Percentiles rank a stretch among this genome's conserved stretches.
phyloP scores from a whole-genome alignment of 1,139 yeast species.

The Chernovozyma sophiae-reginae region DNA sequence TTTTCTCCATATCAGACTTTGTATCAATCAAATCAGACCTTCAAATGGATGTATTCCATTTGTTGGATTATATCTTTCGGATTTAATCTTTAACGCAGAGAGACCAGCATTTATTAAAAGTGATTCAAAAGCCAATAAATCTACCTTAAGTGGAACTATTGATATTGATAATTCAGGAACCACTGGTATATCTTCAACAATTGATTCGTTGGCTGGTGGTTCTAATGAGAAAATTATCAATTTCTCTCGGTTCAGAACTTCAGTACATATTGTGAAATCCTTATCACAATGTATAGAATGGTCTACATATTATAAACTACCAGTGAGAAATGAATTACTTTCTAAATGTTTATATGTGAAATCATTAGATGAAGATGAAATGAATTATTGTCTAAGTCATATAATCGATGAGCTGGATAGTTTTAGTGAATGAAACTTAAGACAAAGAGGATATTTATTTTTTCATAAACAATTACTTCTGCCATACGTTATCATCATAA shows the following conservation, averaged over 20 bases:
- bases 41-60: constrained; percentile 86
- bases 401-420: constrained; percentile 1
- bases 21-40: constrained; percentile 60
- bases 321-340: constrained; percentile 54
- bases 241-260: constrained; percentile 71
- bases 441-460: too few relatives aligned
- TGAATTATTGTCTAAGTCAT: constrained; percentile 40
- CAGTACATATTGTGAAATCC: constrained; percentile 75
- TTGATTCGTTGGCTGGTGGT: too few relatives aligned
- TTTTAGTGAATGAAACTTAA: too few relatives aligned
- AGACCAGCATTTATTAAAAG: constrained; percentile 45
- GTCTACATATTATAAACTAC: constrained; percentile 60
- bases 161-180: constrained; percentile 9
- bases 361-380: constrained; percentile 72
- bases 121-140: constrained; percentile 3
- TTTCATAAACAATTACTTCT: too few relatives aligned
- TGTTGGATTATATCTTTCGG: constrained; percentile 80
- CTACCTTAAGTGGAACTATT: constrained; percentile 11
- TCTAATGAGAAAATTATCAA: constrained; percentile 50
- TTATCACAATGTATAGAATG: constrained; percentile 82
- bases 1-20: constrained; percentile 60
- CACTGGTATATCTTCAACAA: not conserved
- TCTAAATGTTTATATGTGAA: constrained; percentile 83
- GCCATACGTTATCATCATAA: too few relatives aligned
- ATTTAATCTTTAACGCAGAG: constrained; percentile 76